Conservation (phyloP, 345 rosid genomes). For the Citrus maxima region DNA sequence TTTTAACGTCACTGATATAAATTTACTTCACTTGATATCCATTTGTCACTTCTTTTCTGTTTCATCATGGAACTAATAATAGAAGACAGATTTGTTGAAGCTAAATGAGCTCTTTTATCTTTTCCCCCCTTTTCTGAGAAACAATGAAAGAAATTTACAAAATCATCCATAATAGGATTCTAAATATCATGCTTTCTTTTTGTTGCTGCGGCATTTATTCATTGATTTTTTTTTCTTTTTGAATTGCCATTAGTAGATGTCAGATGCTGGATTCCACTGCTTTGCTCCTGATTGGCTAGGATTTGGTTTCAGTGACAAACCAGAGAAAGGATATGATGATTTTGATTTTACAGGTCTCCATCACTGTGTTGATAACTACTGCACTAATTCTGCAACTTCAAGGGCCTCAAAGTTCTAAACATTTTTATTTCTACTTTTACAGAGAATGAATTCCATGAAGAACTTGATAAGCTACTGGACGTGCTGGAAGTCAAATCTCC, state of each 20-base stretch:
- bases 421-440: constrained; percentile 12
- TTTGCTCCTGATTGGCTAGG: constrained; percentile 98
- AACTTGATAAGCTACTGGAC: constrained; percentile 57
- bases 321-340: constrained; percentile 93
- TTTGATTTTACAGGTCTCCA: constrained; percentile 78
- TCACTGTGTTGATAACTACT: neutral
- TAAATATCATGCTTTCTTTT: neutral
- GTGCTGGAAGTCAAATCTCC: constrained; percentile 56
- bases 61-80: neutral
- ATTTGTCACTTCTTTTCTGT: neutral
- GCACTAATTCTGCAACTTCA: neutral
- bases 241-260: constrained; percentile 49
- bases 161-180: neutral
- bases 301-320: constrained; percentile 93
- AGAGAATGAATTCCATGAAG: constrained; percentile 93
- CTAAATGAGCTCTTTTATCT: no score
- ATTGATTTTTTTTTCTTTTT: neutral
- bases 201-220: constrained; percentile 3
- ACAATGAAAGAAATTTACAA: neutral
- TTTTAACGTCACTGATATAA: neutral
- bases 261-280: constrained; percentile 83
- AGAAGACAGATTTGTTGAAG: neutral
- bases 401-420: constrained; percentile 5
- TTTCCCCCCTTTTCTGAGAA: neutral
- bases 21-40: neutral